Evolutionary conservation across 2,329 filamentous ascomycete species (phyloP).

Genomic region (Trichoderma sp.): DNA sequence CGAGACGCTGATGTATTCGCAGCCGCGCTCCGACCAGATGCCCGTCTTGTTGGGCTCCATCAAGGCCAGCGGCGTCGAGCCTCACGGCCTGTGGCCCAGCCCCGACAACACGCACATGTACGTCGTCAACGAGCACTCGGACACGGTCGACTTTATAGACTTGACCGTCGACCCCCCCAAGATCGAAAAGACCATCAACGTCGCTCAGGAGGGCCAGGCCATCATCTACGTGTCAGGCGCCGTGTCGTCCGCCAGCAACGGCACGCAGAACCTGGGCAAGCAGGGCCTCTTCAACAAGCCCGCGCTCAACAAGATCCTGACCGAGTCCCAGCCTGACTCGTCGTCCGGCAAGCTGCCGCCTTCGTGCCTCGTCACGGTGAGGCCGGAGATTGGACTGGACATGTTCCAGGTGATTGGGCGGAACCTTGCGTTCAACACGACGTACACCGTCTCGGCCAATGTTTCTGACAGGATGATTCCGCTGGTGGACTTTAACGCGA

Average conservation of each 20-base stretch:
- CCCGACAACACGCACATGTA: slow-evolving; percentile 19
- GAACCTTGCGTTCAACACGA: slow-evolving; percentile 18
- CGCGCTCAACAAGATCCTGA: slow-evolving; percentile 15
- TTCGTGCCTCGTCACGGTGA: slow-evolving; percentile 19
- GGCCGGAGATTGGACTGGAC: slow-evolving; percentile 18
- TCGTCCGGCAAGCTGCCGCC: neutral
- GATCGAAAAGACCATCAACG: slow-evolving; percentile 12
- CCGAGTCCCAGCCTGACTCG: neutral
- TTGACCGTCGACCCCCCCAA: slow-evolving; percentile 7
- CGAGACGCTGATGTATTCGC: slow-evolving; percentile 18
- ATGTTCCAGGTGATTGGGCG: slow-evolving; percentile 22
- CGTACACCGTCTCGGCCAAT: slow-evolving; percentile 19
- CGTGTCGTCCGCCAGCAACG: slow-evolving; percentile 3
- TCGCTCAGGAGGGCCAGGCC: slow-evolving; percentile 21
- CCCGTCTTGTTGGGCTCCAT: slow-evolving; percentile 18
- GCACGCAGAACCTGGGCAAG: slow-evolving; percentile 18
- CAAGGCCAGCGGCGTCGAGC: slow-evolving; percentile 14
- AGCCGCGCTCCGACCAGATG: neutral
- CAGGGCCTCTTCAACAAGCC: slow-evolving; percentile 16
- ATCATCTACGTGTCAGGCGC: slow-evolving; percentile 20
- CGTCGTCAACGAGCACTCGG: slow-evolving; percentile 21
- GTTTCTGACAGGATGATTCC: neutral
- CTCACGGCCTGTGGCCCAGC: slow-evolving; percentile 21
- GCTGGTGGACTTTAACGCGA: slow-evolving; percentile 19
- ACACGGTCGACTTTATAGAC: slow-evolving; percentile 20